Conservation (phyloP, 208 protist genomes). For the Trypanosoma cruzi region DNA sequence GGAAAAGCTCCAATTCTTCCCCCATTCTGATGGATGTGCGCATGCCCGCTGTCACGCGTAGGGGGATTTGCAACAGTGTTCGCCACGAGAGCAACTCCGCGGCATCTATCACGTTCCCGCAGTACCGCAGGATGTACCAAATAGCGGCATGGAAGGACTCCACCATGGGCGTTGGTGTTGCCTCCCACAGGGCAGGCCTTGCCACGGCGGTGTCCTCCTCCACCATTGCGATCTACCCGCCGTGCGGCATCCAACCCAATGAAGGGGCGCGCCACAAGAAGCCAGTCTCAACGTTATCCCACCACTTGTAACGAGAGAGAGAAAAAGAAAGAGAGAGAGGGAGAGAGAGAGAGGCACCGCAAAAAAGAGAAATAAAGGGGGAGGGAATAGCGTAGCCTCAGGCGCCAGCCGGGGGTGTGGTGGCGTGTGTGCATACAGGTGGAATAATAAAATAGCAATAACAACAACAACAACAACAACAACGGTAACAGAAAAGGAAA, state of each 20-base stretch:
- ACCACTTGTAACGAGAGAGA: not conserved
- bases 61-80: slow-evolving; percentile 5
- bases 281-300: not conserved
- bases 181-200: not conserved
- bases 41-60: not conserved
- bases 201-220: not conserved
- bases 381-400: not conserved
- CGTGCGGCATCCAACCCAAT: slow-evolving; percentile 2
- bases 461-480: too few relatives aligned
- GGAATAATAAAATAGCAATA: too few relatives aligned
- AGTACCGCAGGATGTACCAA: slow-evolving; percentile 58
- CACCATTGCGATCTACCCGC: not conserved
- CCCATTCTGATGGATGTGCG: slow-evolving; percentile 7
- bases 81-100: slow-evolving; percentile 41
- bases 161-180: slow-evolving; percentile 10
- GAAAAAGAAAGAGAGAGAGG: too few relatives aligned
- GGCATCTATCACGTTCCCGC: slow-evolving; percentile 30
- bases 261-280: not conserved
- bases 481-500: too few relatives aligned
- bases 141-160: slow-evolving; percentile 55
- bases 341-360: not conserved
- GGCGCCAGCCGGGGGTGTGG: not conserved
- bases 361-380: not conserved
- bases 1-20: slow-evolving; percentile 52
- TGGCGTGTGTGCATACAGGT: too few relatives aligned